phyloP scores from a whole-genome alignment of 345 rosid species.

The Sisymbrium altissimum region DNA sequence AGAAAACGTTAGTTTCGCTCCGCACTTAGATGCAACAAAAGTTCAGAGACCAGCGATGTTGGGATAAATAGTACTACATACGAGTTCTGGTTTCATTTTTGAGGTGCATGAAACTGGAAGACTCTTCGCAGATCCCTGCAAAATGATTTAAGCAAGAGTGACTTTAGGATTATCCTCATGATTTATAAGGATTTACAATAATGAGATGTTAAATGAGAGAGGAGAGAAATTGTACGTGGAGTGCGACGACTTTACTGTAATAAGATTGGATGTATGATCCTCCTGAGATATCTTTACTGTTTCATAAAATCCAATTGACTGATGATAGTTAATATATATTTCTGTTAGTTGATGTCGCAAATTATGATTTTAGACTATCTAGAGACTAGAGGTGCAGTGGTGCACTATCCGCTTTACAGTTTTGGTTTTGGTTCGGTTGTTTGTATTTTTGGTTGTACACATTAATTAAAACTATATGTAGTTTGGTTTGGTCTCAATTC shows the following conservation, averaged over 20 bases:
- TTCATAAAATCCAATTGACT: not conserved
- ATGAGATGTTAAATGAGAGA: not conserved
- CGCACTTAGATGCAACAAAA: not conserved
- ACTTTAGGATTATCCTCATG: not conserved
- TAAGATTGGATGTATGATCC: constrained; percentile 52
- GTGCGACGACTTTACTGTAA: constrained; percentile 62
- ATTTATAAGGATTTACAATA: not conserved
- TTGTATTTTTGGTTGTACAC: no score
- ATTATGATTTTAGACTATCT: no score
- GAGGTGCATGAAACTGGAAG: constrained; percentile 81
- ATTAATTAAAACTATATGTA: no score
- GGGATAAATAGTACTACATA: constrained; percentile 4
- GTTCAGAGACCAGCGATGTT: not conserved
- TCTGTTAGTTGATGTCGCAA: no score
- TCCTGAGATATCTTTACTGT: constrained; percentile 80
- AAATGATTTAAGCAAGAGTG: not conserved
- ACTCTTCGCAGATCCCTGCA: constrained; percentile 72
- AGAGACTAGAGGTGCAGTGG: no score
- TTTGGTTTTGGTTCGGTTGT: no score
- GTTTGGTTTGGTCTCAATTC: no score
- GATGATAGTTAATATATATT: no score
- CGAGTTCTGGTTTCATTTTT: constrained; percentile 61
- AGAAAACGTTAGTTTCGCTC: not conserved
- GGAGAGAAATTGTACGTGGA: constrained; percentile 49
- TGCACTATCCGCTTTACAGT: no score